Evolutionary conservation across 2,329 filamentous ascomycete species (phyloP), one percentile per base, ranked within the genome.

Genomic region (Pseudopithomyces maydicus): DNA sequence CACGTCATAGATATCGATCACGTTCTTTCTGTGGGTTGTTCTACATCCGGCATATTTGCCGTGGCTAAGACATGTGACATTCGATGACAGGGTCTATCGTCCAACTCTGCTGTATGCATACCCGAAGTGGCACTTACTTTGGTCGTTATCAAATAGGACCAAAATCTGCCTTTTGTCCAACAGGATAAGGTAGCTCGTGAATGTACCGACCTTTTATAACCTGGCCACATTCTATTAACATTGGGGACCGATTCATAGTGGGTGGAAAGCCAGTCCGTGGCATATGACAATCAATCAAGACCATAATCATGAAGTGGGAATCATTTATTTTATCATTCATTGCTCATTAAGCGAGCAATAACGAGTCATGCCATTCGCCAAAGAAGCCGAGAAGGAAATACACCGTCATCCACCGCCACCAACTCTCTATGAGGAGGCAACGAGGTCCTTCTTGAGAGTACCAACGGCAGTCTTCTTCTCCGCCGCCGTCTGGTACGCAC

Each of bases 381-480:
- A 68, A 69, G 59, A 67, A 56, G 64, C 68, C 68, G 67, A 65
- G 71, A 73, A 72, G 67, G 68, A 74, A 74, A 64, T 54, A 69
- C 66, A 63, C 67, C 68, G 58, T 65, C 55, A 64, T 62, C 59
- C 57, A 60, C 56, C 65, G 61, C 66, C 63, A 68, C 58, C 60
- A 62, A 36, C 52, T 44, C 57, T 70, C 79, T 84, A 87, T 73
- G 81, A 78, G 75, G 81, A 78, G 75, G 81, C 76, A 75, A 81
- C 79, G 71, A 90, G 81, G 76, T 99, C 95, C 92, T 98, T 99
- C 92, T 99, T 99, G 91, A 99, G 92, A 58, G 92, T 96, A 85
- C 95, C 95, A 83, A 97, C 81, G 87, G 92, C 95, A 80, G 92
- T 88, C 85, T 90, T 91, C 92, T 99, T 99, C 90, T 99, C 95